Base-by-base conservation (phyloP, 805 yeast genomes). In the Maudiozyma barnettii region DNA sequence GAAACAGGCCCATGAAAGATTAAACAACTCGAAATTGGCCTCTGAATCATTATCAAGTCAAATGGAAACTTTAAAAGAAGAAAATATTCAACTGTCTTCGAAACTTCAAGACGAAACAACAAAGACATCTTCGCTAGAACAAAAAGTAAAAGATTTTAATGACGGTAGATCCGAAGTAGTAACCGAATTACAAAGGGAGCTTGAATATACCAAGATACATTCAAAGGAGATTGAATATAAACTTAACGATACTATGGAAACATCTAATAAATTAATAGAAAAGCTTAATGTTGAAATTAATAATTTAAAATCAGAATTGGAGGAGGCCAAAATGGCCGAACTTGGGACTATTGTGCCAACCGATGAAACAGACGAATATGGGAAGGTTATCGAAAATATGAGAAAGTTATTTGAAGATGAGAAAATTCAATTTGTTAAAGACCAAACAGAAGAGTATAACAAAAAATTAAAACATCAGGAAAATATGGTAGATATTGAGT, bases 31-130 rank as follows among this genome's bases (percentile, higher is more conserved):
- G 6, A 59, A 59, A 35, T 55, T 54, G 8, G 65, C 67, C 7
- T 63, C 74, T 29, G 66, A 66, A 33, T 66, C 66, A 4, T 61
- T 80, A 39, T 75, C 63, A 38, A 48, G 54, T 6, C 66, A 72
- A 47, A 49, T 70, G 10, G 61, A 60, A 8, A 63, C 59, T 4
- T 46, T 73, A 20, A 54, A 55, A 14, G 48, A 55, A 1, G 61
- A 63, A 18, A 72, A 71, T 29, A 63, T 66, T 5, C 64, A 68
- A 7, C 51, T 76, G 23, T 65, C 62, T 44, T 45, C 35, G 5
- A 48, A 44, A n/a, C 43, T 60, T 30, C 14, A 26, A 10, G 14
- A 18, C 19, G 49, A 43, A 43, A 16, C n/a, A 7, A 21, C 33
- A 9, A 42, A 20, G 39, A 21, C 29, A 22, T n/a, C 44, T 46